Percentiles rank a stretch among this genome's conserved stretches.
Evolutionary conservation across 1,284 basidiomycete species (phyloP).

Genomic region (Agroathelia rolfsii): DNA sequence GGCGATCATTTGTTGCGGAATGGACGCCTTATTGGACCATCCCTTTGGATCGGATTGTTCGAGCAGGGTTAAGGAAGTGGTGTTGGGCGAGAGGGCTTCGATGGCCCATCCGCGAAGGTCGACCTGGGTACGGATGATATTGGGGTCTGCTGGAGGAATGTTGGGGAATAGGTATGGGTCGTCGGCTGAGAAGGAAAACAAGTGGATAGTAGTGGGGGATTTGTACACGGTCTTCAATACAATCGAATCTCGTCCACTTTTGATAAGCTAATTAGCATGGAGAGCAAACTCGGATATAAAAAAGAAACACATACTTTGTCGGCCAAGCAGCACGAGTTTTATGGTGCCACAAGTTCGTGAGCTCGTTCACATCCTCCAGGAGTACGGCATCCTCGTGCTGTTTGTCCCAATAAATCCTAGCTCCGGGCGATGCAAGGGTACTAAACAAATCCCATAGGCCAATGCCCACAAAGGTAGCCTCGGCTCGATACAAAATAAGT

Average conservation of each 20-base stretch:
- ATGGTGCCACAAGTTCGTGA: constrained; percentile 88
- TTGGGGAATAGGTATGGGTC: constrained; percentile 80
- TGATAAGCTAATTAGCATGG: constrained; percentile 6
- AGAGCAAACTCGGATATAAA: constrained; percentile 8
- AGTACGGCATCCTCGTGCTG: constrained; percentile 78
- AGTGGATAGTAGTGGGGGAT: constrained; percentile 89
- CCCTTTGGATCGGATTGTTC: constrained; percentile 97
- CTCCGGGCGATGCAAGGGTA: constrained; percentile 77
- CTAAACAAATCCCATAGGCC: constrained; percentile 95
- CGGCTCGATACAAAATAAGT: constrained; percentile 90
- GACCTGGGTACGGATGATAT: constrained; percentile 86
- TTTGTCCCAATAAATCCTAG: constrained; percentile 83
- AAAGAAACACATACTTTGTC: constrained; percentile 57
- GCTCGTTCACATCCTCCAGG: constrained; percentile 85
- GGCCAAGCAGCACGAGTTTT: constrained; percentile 88
- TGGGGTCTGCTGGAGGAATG: constrained; percentile 63
- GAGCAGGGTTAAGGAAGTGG: constrained; percentile 87
- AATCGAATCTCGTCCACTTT: constrained; percentile 82
- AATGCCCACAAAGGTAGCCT: constrained; percentile 95
- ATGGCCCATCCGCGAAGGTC: constrained; percentile 97
- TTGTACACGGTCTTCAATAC: constrained; percentile 95
- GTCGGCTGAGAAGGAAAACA: constrained; percentile 93
- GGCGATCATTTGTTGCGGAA: constrained; percentile 85
- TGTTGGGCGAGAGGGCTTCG: constrained; percentile 90
- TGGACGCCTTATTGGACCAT: constrained; percentile 93